These are phyloP conservation scores for Tylopilus cervinicoccineus DNA, from an alignment of 768 basidiomycete species.

Conservation along the genomic window DNA sequence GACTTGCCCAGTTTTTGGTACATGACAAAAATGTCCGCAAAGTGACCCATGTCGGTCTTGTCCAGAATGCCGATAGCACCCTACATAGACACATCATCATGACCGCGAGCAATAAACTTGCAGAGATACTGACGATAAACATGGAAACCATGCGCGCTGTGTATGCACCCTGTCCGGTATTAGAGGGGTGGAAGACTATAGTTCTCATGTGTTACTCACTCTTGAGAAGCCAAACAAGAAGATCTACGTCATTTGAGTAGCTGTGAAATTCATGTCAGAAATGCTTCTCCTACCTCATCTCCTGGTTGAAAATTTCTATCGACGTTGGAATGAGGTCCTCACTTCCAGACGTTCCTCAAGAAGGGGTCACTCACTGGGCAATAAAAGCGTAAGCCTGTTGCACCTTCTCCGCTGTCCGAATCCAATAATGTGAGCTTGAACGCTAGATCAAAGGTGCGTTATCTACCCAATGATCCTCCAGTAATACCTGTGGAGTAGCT, in stretches of 20 bases:
- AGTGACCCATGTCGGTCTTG: constrained; percentile 67
- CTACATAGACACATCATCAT: constrained; percentile 33
- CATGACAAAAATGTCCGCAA: constrained; percentile 56
- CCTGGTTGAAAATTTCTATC: constrained; percentile 67
- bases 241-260: constrained; percentile 41
- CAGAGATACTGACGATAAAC: constrained; percentile 36
- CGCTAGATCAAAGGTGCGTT: neutral
- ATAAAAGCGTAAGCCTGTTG: constrained; percentile 78
- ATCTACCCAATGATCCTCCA: constrained; percentile 55
- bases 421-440: constrained; percentile 1
- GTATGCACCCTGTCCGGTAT: constrained; percentile 57
- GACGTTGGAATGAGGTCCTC: neutral
- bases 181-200: constrained; percentile 1
- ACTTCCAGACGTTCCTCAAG: neutral
- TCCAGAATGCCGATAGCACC: constrained; percentile 68
- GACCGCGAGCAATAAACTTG: neutral
- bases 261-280: neutral
- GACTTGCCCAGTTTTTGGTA: constrained; percentile 62
- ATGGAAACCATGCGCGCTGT: constrained; percentile 70
- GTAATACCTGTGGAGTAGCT: constrained; percentile 47
- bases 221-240: constrained; percentile 78
- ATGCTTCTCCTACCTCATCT: constrained; percentile 56
- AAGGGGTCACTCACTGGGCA: constrained; percentile 54
- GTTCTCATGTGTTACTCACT: constrained; percentile 33
- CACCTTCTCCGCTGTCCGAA: constrained; percentile 56